A percentile compares a stretch with the other conserved stretches of the same genome.
Evolutionary conservation across 176 grass and related monocot genomes (phyloP).

Genomic region (Miscanthus lutarioriparius): DNA sequence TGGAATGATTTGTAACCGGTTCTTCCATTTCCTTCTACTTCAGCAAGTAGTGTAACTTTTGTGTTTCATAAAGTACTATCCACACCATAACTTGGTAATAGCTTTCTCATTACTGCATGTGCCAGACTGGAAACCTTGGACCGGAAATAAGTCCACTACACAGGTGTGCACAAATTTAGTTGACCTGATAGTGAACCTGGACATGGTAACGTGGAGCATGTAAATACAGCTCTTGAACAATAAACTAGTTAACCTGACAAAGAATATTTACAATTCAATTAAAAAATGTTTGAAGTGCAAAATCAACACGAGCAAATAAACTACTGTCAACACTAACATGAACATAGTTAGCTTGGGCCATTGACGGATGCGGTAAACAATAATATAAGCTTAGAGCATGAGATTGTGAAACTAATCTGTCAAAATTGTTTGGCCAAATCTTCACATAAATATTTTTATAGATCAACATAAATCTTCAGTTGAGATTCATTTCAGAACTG

Average conservation of each 20-base stretch:
- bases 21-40: conserved; percentile 48
- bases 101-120: conserved; percentile 48
- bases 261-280: not conserved
- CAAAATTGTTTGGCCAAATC: not conserved
- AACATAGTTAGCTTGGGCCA: not conserved
- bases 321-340: not conserved
- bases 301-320: not conserved
- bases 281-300: not conserved
- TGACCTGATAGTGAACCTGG: not conserved
- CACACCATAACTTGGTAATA: conserved; percentile 47
- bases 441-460: not conserved
- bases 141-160: not conserved
- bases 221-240: conserved; percentile 1
- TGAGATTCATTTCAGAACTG: not conserved
- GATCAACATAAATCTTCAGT: not conserved
- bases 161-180: not conserved
- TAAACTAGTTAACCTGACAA: not conserved
- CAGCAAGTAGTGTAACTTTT: not conserved
- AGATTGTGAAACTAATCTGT: not conserved
- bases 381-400: not conserved
- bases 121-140: conserved; percentile 6
- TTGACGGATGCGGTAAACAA: not conserved
- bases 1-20: conserved; percentile 51
- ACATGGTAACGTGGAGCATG: not conserved
- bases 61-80: conserved; percentile 26